Percentiles rank a stretch among this genome's conserved stretches.
These are phyloP conservation scores for Quercus wislizeni DNA, from an alignment of 306 rosid species.

Conservation along the genomic window DNA sequence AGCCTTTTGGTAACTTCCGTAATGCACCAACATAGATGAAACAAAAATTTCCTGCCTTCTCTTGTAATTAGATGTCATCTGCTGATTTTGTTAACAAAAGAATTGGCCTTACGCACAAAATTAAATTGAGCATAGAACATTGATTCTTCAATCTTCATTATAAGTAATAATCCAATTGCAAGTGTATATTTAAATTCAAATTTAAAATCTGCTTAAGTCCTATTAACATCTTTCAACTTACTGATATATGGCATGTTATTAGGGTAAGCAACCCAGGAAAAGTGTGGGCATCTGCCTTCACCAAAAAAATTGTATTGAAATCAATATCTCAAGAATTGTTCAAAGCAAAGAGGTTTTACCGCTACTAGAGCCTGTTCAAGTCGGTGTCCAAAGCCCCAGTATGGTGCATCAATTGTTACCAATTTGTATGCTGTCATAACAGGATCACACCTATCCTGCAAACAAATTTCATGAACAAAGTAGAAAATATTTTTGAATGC, in stretches of 20 bases:
- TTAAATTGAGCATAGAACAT: not conserved
- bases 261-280: not conserved
- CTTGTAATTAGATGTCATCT: not conserved
- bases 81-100: not conserved
- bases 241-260: not conserved
- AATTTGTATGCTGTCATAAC: constrained; percentile 51
- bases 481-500: not conserved
- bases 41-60: not conserved
- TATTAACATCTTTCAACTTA: not conserved
- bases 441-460: constrained; percentile 34
- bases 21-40: not conserved
- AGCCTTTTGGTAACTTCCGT: not conserved
- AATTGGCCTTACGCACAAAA: not conserved
- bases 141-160: not conserved
- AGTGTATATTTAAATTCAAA: not conserved
- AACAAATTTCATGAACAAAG: not conserved
- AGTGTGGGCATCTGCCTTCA: not conserved
- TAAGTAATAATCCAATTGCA: not conserved
- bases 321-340: not conserved
- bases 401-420: constrained; percentile 50
- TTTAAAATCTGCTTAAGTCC: not conserved
- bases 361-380: constrained; percentile 42
- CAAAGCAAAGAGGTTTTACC: constrained; percentile 17
- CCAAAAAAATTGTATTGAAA: not conserved
- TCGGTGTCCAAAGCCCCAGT: constrained; percentile 49